Base-by-base conservation (phyloP, 768 basidiomycete genomes). In the Galerina sulciceps region DNA sequence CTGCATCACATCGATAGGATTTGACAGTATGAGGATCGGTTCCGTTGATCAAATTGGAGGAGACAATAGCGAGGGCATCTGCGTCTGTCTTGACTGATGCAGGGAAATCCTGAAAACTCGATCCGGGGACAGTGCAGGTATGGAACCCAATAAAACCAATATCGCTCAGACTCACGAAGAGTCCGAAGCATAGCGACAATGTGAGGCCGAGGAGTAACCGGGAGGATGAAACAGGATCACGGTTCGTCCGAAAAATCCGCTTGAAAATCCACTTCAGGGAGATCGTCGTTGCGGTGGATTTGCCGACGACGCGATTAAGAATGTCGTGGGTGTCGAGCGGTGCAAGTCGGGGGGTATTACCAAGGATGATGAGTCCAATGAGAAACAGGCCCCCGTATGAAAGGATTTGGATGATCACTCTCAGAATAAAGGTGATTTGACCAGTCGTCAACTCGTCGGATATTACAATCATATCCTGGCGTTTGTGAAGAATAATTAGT, bases 341-440 rank as follows among this genome's bases (percentile, higher is more conserved):
- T 4, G 64, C 65, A 22, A 66, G 53, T 4, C 62, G 67, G 15
- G 69, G 69, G 5, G 65, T 59, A 23, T 54, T 53, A 11, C 53
- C 63, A 18, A 70, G 53, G 48, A 70, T 58, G 14, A 70, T 55
- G 37, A 59, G 55, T 20, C 62, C 55, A 15, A 70, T 41, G 31
- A 70, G 52, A 17, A 65, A 59, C 11, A 65, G 43, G 4, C 67
- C 65, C 4, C 55, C 57, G 49, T 65, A 67, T 3, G 65, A 40
- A 11, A 70, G 60, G 23, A 67, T 65, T 51, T 70, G 69, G 46
- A 70, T 65, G 23, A 60, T 57, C 14, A 66, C 65, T 49, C 69
- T 65, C 22, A 70, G 50, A 46, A 67, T 56, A 40, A 70, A 70
- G 2, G 69, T 68, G 37, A 70, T 54, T 53, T 68, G 65, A 23